Evolutionary conservation across 2,329 filamentous ascomycete species (phyloP).

Genomic region (Hypoxylon sp.): DNA sequence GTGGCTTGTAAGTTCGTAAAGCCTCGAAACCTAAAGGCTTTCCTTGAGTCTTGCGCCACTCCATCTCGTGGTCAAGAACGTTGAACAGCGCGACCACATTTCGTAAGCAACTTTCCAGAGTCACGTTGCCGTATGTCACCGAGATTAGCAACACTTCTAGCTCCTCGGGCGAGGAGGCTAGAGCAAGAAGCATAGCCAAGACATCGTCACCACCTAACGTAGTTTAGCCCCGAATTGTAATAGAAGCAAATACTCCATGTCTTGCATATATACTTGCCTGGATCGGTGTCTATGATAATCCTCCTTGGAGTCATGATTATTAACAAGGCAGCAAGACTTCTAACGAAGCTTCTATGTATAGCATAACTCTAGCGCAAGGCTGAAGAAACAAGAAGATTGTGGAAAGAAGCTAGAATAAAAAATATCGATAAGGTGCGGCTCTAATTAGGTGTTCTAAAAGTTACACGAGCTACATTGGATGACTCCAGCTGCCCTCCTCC

Average conservation of each 20-base stretch:
- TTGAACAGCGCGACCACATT: conserved; percentile 94
- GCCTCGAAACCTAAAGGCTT: conserved; percentile 79
- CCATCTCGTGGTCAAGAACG: conserved; percentile 88
- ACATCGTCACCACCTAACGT: conserved; percentile 86
- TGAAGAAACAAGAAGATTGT: neutral
- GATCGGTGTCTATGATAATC: conserved; percentile 97
- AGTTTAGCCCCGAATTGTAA: conserved; percentile 23
- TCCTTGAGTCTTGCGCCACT: conserved; percentile 82
- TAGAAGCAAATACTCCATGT: neutral
- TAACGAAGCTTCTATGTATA: neutral
- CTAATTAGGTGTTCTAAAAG: conserved; percentile 16
- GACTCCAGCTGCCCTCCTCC: conserved; percentile 18
- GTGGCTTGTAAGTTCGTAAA: conserved; percentile 80
- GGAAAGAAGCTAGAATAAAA: conserved; percentile 6
- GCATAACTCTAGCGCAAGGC: neutral
- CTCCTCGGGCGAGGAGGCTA: conserved; percentile 86
- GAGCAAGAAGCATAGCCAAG: conserved; percentile 87
- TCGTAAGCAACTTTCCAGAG: conserved; percentile 86
- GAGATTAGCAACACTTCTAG: conserved; percentile 89
- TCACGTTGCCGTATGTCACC: conserved; percentile 94
- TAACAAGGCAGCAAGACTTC: conserved; percentile 33
- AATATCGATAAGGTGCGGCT: conserved; percentile 23
- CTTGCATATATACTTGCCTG: conserved; percentile 66
- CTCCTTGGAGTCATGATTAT: conserved; percentile 74
- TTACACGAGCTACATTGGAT: neutral